Evolutionary conservation across 805 yeast species (phyloP).

Genomic region (Saccharomyces mikatae): DNA sequence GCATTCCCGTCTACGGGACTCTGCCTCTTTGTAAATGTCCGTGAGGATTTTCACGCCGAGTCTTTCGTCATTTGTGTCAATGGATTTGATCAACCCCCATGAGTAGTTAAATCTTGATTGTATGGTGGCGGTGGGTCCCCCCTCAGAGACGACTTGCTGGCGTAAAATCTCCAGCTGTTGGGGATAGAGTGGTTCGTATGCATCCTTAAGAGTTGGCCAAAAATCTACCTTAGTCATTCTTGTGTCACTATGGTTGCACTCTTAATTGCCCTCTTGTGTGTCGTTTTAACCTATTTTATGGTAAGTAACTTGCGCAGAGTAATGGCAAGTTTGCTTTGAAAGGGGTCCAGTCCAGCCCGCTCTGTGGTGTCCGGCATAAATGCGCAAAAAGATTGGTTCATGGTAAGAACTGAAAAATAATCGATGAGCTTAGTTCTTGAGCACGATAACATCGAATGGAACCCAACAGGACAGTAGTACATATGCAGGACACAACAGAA

Average conservation of each 20-base stretch:
- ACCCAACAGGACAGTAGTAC: not conserved
- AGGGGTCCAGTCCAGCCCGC: not conserved
- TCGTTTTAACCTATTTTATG: not conserved
- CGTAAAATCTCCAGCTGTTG: constrained; percentile 71
- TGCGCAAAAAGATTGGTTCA: not conserved
- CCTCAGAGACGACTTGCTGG: constrained; percentile 71
- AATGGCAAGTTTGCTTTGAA: constrained; percentile 1
- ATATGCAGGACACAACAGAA: constrained; percentile 36
- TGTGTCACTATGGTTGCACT: not conserved
- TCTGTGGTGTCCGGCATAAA: not conserved
- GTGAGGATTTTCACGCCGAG: constrained; percentile 73
- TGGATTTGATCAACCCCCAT: constrained; percentile 87
- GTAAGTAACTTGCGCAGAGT: not conserved
- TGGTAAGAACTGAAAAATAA: not conserved
- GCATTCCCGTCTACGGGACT: constrained; percentile 80
- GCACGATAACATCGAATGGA: not conserved
- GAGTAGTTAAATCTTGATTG: constrained; percentile 91
- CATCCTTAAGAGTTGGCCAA: constrained; percentile 28
- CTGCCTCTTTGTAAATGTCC: constrained; percentile 62
- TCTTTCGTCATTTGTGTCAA: constrained; percentile 53
- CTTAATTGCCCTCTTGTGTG: not conserved
- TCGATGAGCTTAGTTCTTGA: not conserved
- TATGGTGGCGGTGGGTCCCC: constrained; percentile 61
- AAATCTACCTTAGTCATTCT: constrained; percentile 22
- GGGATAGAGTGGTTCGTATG: constrained; percentile 44